Evolutionary conservation across 2,329 filamentous ascomycete genomes (phyloP), one percentile per base, ranked within the genome.

Genomic region (Calonectria honghensis): DNA sequence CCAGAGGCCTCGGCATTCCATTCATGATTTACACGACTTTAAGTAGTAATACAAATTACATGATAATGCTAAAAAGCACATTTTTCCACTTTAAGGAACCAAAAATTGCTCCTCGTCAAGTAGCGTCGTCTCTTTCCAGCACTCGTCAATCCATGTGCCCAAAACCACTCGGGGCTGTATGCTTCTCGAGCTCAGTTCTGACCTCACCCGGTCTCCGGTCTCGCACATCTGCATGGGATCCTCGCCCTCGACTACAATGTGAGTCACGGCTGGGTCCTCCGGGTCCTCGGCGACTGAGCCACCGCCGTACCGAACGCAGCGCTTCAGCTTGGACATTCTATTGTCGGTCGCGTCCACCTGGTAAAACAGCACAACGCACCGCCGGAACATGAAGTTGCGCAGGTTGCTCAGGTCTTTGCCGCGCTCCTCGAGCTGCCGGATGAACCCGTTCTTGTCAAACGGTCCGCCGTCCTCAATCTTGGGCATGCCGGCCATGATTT

Each of bases 81-180:
- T 50, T 57, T 7, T 70, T 52, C 73, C 24, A 24, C 24, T 66
- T 39, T 65, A 81, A 76, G 61, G 82, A 6, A 85, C 76, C 5
- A 80, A 82, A 79, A 90, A 92, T 51, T 86, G 85, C 80, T 96
- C 95, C 85, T 98, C 96, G 77, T 98, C 95, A 61, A 98, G 83
- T 75, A 94, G 81, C 0, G 95, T 98, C 76, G 88, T 89, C 83
- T 96, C 95, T 73, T 88, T 88, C 95, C 96, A 98, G 80, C 94
- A 95, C 68, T 94, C 92, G 66, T 93, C 89, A 0, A 98, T 85
- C 97, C 97, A 99, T 18, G 88, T 87, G 13, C 89, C 83, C 0
- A 86, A 90, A 2, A 98, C 94, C 9, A 96, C 85, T 76, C 95
- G 88, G 0, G 96, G 95, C 45, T 96, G 84, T 68, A 82, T 85